Conservation (phyloP, 2,329 filamentous ascomycete genomes). For the Aspergillus sp. region DNA sequence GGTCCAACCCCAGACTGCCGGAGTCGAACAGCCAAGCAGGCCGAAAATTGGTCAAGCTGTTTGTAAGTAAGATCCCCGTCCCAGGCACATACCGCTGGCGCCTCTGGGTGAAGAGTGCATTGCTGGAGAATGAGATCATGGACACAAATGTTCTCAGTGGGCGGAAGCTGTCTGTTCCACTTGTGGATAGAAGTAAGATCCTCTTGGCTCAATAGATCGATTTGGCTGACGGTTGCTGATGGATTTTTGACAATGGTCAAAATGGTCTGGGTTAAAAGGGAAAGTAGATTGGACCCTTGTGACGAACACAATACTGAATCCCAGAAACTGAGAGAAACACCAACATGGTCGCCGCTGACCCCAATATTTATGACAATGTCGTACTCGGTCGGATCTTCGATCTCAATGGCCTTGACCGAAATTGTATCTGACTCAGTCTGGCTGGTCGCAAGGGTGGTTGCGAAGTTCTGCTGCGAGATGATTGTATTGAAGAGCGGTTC, state of each 20-base stretch:
- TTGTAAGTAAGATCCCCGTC: neutral
- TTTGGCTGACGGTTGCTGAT: neutral
- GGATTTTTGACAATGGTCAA: neutral
- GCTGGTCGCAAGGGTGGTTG: too few species aligned
- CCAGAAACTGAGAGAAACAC: too few species aligned
- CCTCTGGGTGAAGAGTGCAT: neutral
- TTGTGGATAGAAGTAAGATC: neutral
- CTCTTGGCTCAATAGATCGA: neutral
- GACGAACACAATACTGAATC: too few species aligned
- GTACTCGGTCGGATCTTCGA: too few species aligned
- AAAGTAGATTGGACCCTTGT: too few species aligned
- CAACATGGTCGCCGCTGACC: too few species aligned
- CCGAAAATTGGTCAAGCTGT: neutral
- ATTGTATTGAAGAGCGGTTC: conserved; percentile 38
- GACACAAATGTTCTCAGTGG: neutral
- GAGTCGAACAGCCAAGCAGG: neutral
- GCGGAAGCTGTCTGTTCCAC: neutral
- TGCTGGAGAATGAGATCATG: neutral
- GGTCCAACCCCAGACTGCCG: neutral
- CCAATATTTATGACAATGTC: too few species aligned
- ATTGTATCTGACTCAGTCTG: too few species aligned
- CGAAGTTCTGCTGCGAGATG: conserved; percentile 22
- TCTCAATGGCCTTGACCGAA: too few species aligned
- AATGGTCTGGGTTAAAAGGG: neutral
- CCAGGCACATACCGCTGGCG: neutral